phyloP scores from a whole-genome alignment of 2,329 filamentous ascomycete genomes.

The Emmonsiellopsis sp. region DNA sequence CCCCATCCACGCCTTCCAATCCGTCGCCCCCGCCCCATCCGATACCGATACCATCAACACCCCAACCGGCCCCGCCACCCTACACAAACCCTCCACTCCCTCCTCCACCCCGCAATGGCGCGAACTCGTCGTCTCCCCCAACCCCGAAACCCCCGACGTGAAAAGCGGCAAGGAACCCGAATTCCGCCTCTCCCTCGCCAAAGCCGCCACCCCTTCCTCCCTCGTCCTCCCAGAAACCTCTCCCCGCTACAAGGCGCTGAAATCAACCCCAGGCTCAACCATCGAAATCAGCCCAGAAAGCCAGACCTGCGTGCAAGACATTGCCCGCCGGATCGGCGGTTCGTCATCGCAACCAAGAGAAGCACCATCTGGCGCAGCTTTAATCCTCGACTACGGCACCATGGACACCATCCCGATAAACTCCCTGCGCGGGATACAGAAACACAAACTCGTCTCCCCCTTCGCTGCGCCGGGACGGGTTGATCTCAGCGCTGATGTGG shows the following conservation, averaged over 20 bases:
- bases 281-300: constrained; percentile 90
- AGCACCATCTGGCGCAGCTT: constrained; percentile 68
- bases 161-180: constrained; percentile 52
- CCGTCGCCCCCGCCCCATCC: constrained; percentile 46
- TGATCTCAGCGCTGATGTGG: constrained; percentile 86
- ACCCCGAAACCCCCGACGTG: constrained; percentile 45
- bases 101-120: constrained; percentile 59
- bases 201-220: constrained; percentile 68
- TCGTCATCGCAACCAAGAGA: constrained; percentile 42
- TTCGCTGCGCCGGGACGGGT: constrained; percentile 72
- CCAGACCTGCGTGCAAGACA: constrained; percentile 67
- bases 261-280: constrained; percentile 56
- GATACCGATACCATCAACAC: constrained; percentile 41
- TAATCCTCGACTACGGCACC: constrained; percentile 95
- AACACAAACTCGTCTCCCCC: constrained; percentile 67
- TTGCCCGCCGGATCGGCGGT: constrained; percentile 78
- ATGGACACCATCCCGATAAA: constrained; percentile 70
- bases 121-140: constrained; percentile 68
- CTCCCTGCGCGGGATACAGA: constrained; percentile 79
- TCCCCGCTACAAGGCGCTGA: constrained; percentile 66
- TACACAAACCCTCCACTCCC: constrained; percentile 28
- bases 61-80: constrained; percentile 39
- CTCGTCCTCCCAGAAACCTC: constrained; percentile 78
- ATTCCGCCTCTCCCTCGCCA: constrained; percentile 76
- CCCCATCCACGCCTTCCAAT: constrained; percentile 90